Evolutionary conservation across 2,329 filamentous ascomycete species (phyloP), one percentile per base, ranked within the genome.

Genomic region (Ophiostoma tasmaniense): DNA sequence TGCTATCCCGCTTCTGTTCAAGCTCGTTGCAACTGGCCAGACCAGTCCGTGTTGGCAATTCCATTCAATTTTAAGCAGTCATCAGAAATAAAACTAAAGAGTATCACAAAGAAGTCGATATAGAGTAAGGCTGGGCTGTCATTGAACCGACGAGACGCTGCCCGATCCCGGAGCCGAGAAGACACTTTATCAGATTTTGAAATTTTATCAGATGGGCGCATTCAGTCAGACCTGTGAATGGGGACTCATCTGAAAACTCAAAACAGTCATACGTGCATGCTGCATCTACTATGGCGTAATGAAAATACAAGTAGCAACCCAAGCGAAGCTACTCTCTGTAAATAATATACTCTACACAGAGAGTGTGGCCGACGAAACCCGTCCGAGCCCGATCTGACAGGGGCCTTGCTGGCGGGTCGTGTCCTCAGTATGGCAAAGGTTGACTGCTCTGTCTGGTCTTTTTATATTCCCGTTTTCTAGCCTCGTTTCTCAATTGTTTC

Each of bases 401-500:
- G 55, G 55, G 55, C 13, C 55, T 61, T 30, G 55, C 22, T 61
- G 55, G 25, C 3, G 7, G 25, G 37, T 37, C 35, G 7, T 37
- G 35, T 37, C 52, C 25, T 28, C 8, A 6, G 55, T 59, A 17
- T 30, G 25, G 25, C 25, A 25, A 61, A 25, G 25, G 25, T 7
- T 28, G 25, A 30, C 30, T 61, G 55, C 55, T 55, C 50, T 55
- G 50, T 25, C n/a, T 55, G 7, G 25, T 8, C 25, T 33, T 61
- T 61, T 61, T 61, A 61, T 30, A 61, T 30, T 61, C 55, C 11
- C 25, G 55, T 61, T 61, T 61, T 30, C 55, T 61, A 61, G 55
- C 55, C 55, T 25, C 22, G 25, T 30, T 30, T 61, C 55, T 25
- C 13, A 30, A 30, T 30, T 61, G 55, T 30, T 17, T 61, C 55